A percentile compares a stretch with the other conserved stretches of the same genome.
Conservation (phyloP, 768 basidiomycete species). For the Mycena polygramma region DNA sequence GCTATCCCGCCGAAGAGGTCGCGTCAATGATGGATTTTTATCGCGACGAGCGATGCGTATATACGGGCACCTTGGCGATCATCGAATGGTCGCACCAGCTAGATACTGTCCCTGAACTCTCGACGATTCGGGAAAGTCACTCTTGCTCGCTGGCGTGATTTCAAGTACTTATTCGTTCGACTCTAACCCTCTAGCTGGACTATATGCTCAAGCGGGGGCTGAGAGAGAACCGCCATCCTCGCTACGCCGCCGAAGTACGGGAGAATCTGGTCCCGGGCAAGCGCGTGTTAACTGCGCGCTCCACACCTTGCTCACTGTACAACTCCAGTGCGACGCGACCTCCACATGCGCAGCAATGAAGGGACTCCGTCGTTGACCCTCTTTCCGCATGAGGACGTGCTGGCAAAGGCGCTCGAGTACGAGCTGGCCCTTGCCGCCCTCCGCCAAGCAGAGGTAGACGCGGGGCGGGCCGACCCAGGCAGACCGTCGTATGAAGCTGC, state of each 20-base stretch:
- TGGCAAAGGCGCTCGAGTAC: conserved; percentile 30
- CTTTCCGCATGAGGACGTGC: conserved; percentile 32
- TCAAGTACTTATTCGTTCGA: neutral
- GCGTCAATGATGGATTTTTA: conserved; percentile 4
- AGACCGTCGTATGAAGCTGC: conserved; percentile 24
- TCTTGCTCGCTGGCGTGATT: neutral
- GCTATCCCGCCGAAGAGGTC: neutral
- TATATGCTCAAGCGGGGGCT: conserved; percentile 26
- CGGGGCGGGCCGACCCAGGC: conserved; percentile 31
- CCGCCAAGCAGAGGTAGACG: conserved; percentile 13
- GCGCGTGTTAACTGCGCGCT: conserved; percentile 4
- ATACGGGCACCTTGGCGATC: neutral
- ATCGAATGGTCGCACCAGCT: conserved; percentile 28
- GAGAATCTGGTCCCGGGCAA: too few species aligned
- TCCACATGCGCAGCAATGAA: conserved; percentile 4
- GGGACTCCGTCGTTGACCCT: conserved; percentile 15
- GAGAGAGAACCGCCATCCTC: too few species aligned
- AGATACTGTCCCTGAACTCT: conserved; percentile 14
- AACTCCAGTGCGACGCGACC: conserved; percentile 3
- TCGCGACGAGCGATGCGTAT: conserved; percentile 23
- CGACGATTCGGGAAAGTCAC: conserved; percentile 13
- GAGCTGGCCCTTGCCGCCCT: conserved; percentile 23
- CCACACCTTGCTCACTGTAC: neutral
- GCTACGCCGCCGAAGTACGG: too few species aligned
- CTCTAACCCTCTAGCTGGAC: conserved; percentile 21